A percentile compares a stretch with the other conserved stretches of the same genome.
These are phyloP conservation scores for Drosera spatulata DNA, from an alignment of 179 eudicot species.

Conservation along the genomic window DNA sequence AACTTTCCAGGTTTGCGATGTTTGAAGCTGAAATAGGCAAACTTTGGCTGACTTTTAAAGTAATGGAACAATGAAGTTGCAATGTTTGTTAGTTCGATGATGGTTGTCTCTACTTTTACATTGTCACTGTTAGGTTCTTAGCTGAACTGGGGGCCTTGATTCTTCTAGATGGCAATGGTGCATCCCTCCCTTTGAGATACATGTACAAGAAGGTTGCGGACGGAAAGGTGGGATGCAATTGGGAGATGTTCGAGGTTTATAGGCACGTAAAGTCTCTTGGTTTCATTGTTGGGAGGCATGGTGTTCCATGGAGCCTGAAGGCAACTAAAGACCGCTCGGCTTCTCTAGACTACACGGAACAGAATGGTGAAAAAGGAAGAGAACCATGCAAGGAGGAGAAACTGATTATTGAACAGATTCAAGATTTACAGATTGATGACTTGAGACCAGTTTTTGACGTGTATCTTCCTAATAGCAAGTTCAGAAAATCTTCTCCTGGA, in stretches of 20 bases:
- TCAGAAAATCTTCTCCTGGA: slow-evolving; percentile 80
- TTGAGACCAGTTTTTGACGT: slow-evolving; percentile 53
- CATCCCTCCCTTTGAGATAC: slow-evolving; percentile 28
- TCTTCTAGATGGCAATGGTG: slow-evolving; percentile 34
- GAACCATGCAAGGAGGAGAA: slow-evolving; percentile 8
- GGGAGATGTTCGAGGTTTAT: slow-evolving; percentile 75
- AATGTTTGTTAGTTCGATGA: background rate
- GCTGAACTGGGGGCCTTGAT: slow-evolving; percentile 65
- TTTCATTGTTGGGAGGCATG: slow-evolving; percentile 63
- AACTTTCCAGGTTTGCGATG: background rate
- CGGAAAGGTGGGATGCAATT: slow-evolving; percentile 44
- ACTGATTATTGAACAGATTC: slow-evolving; percentile 26
- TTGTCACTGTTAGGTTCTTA: slow-evolving; percentile 41
- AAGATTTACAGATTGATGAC: slow-evolving; percentile 31
- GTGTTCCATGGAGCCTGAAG: slow-evolving; percentile 61
- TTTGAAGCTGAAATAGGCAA: no score
- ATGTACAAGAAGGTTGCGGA: slow-evolving; percentile 51
- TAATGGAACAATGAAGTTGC: background rate
- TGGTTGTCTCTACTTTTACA: background rate
- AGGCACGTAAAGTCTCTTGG: slow-evolving; percentile 77
- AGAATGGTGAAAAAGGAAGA: slow-evolving; percentile 1
- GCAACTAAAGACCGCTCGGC: slow-evolving; percentile 14
- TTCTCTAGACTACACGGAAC: slow-evolving; percentile 13
- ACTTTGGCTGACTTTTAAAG: background rate
- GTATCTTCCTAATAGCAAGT: slow-evolving; percentile 76